Base-by-base conservation (phyloP, 2,329 filamentous ascomycete species). In the Rutstroemia sydowiana region DNA sequence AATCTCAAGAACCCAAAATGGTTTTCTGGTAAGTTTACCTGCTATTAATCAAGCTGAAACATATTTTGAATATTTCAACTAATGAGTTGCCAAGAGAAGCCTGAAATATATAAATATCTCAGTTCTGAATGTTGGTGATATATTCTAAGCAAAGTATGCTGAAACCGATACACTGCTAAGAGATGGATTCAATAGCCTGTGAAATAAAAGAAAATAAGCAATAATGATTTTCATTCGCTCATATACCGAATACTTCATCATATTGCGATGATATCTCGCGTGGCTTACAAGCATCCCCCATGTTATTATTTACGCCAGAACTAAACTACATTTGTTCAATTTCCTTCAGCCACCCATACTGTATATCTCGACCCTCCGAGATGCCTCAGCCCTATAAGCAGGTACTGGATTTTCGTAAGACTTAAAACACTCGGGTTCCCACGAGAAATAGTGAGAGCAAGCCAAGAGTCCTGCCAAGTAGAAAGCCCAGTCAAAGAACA, bases 201-300 rank as follows among this genome's bases (percentile, higher is more conserved):
- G 20, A 21, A 3, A 18, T 10, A 31, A 5, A 11, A 45, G 18
- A 18, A 16, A n/a, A 1, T n/a, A 51, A 28, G 48, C 41, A 30
- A 51, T 34, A 3, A 14, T 20, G 13, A 4, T 51, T 16, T 20
- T 39, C 41, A 51, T 51, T 51, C 41, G 48, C 4, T 16, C 41
- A 32, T 10, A n/a, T 30, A 51, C 34, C 21, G 48, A 51, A 45
- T 21, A 34, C 37, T 7, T 51, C 41, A 39, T 23, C 21, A 21
- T 39, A 37, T 51, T 45, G 34, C 23, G 13, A 45, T 18, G 16
- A 45, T 32, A 31, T 31, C 31, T 39, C 41, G 45, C 41, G 26
- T 45, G 41, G 41, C 48, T 51, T 51, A 45, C 48, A 39, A 45
- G 48, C 48, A 51, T 45, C n/a, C 18, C 21, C 23, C 41, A 45